Evolutionary conservation across 352 stramenopile genomes (phyloP), one percentile per base, ranked within the genome.

Genomic region (Globisporangium spiculum): DNA sequence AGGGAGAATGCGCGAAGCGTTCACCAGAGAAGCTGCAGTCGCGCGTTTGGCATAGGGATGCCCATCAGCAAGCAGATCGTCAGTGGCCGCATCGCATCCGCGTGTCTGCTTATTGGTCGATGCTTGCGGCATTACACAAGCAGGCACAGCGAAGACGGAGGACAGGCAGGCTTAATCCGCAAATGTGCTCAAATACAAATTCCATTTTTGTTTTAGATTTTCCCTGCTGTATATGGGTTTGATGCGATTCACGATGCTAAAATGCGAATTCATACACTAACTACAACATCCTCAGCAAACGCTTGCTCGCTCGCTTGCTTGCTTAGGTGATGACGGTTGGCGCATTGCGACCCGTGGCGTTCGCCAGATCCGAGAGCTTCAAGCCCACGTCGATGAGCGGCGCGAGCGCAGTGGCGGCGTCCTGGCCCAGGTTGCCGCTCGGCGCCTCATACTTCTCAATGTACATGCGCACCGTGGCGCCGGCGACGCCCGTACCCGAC

Each of bases 381-480:
- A 99, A 77, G 24, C 97, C 97, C 66, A 96, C 86, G 18, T 97
- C 85, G 48, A 98, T 97, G 64, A 99, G 78, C 84, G 86, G 78
- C 62, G 89, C 84, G 52, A 98, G 83, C 44, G 90, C 92, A 8
- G 77, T 80, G 57, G 88, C 85, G 2, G 86, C 84, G 64, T 91
- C 84, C 75, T 91, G 82, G 38, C 69, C 72, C 70, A 99, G 83
- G 55, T 96, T 93, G 63, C 94, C 91, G 54, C 83, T 89, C 34
- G 81, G 76, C 53, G 75, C 60, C 71, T 99, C 97, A 83, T 99
- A 99, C 84, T 99, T 98, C 80, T 99, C 98, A 74, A 99, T 92
- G 90, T 99, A 99, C 94, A 99, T 98, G 71, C 97, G 93, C 72
- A 99, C 96, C 3, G 97, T 99, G 20, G 97, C 97, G 57, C 97